Evolutionary conservation across 805 yeast genomes (phyloP), one percentile per base, ranked within the genome.

Genomic region (Sugiyamaella chiloensis): DNA sequence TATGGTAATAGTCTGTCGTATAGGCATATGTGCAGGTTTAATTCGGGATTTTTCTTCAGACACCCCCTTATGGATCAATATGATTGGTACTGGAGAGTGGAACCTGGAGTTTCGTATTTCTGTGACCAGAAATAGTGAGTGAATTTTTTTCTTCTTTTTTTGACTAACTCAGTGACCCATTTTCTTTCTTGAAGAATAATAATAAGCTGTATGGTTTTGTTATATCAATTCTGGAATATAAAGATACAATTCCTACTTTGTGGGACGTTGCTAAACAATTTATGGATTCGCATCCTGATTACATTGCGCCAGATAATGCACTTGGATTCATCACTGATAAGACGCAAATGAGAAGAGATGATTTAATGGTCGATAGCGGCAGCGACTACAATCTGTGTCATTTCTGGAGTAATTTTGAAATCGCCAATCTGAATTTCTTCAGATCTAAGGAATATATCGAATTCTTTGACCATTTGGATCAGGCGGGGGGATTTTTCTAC

Each of bases 21-120:
- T 60, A 78, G 97, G 62, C 90, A 91, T 65, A 93, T 93, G 98
- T 93, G 98, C 66, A 76, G 96, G 31, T 91, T 85, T 70, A 91
- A 93, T 62, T 84, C 95, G 2, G 97, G 98, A 0, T 86, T 75
- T 63, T 93, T 93, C 69, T 91, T 80, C 70, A 78, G 85, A 61
- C 95, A 89, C 60, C 80, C 80, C 48, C 62, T 88, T 39, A 67
- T 90, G 57, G 64, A 71, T 39, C 73, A 83, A 27, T 93, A 86
- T 68, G 91, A 88, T 52, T 93, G 83, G 74, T 91, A 91, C 69
- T 90, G 96, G 80, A 76, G 99, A 54, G 96, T 91, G 9, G 99
- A 91, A 65, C 99, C 99, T 0, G 88, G 83, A 54, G 89, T 90
- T 42, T 81, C 86, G 60, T 85, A 86, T 64, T 85, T 73, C 64